phyloP scores from a whole-genome alignment of 2,329 filamentous ascomycete genomes.

The Orbilia javanica region DNA sequence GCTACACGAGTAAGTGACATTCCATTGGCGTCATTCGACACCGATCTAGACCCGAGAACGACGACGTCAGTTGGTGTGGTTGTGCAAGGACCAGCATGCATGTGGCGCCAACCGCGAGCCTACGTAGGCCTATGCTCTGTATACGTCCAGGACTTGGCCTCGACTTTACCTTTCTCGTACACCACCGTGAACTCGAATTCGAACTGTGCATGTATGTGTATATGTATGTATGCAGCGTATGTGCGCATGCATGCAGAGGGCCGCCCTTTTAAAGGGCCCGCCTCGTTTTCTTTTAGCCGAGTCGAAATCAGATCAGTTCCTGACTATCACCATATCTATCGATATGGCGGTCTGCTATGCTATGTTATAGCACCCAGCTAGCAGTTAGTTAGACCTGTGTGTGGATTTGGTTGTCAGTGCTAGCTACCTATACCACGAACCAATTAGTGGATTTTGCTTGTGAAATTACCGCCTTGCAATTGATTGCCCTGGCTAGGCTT shows the following conservation, averaged over 20 bases:
- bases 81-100: constrained; percentile 37
- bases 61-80: constrained; percentile 16
- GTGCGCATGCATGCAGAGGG: constrained; percentile 9
- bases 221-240: not conserved
- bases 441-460: too few relatives aligned
- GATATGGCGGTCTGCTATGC: not conserved
- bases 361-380: too few relatives aligned
- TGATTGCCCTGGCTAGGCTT: not conserved
- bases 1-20: too few relatives aligned
- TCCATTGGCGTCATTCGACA: not conserved
- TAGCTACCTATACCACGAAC: too few relatives aligned
- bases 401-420: too few relatives aligned
- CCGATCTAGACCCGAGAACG: not conserved
- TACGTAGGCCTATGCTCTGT: too few relatives aligned
- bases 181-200: not conserved
- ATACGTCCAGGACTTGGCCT: too few relatives aligned
- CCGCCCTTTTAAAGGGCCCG: constrained; percentile 49
- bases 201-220: not conserved
- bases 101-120: constrained; percentile 40
- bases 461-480: not conserved
- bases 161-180: not conserved
- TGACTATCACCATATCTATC: constrained; percentile 38
- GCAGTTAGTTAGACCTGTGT: too few relatives aligned
- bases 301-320: not conserved
- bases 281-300: constrained; percentile 58